These are phyloP conservation scores for Mikania micrantha DNA, from an alignment of 129 eudicot species.

Conservation along the genomic window DNA sequence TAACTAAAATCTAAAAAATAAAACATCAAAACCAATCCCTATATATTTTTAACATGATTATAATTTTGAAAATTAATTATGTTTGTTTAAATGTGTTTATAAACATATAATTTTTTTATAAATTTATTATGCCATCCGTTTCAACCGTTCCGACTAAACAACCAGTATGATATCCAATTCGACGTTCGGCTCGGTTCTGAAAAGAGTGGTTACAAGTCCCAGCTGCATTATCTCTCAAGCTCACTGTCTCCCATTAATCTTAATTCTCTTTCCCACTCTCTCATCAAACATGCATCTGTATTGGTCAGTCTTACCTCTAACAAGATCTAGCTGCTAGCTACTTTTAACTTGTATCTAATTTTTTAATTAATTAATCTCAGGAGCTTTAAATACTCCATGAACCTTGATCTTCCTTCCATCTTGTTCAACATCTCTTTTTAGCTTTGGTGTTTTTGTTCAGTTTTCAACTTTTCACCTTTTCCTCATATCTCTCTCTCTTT, in stretches of 20 bases:
- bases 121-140: no score
- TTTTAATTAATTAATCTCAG: no score
- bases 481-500: not conserved
- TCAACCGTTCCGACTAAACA: no score
- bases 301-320: slow-evolving; percentile 31
- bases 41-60: no score
- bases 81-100: no score
- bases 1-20: no score
- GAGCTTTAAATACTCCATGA: no score
- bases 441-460: slow-evolving; percentile 67
- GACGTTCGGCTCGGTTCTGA: no score
- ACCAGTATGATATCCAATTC: no score
- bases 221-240: slow-evolving; percentile 39
- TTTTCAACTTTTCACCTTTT: slow-evolving; percentile 50
- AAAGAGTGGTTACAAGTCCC: slow-evolving; percentile 39
- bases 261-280: slow-evolving; percentile 13
- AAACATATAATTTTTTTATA: no score
- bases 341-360: slow-evolving; percentile 23
- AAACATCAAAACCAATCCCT: no score
- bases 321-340: slow-evolving; percentile 3
- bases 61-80: no score
- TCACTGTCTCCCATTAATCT: slow-evolving; percentile 24
- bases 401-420: slow-evolving; percentile 26
- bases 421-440: slow-evolving; percentile 28
- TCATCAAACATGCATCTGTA: slow-evolving; percentile 5